A percentile compares a stretch with the other conserved stretches of the same genome.
Conservation (phyloP, 805 yeast genomes). For the Candida hungchunana region DNA sequence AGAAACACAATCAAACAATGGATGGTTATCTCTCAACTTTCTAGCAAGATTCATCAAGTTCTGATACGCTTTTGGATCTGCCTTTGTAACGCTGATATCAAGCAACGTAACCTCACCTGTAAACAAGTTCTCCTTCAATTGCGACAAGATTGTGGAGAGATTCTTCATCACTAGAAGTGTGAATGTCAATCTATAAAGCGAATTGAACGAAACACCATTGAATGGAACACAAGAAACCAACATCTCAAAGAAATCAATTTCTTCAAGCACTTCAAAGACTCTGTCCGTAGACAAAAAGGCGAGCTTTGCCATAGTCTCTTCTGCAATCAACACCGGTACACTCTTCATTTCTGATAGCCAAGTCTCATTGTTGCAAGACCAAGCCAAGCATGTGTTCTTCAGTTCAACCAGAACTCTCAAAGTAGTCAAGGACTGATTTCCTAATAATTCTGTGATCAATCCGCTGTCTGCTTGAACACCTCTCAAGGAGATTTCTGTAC, state of each 20-base stretch:
- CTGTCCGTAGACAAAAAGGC: slow-evolving; percentile 31
- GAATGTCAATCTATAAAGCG: slow-evolving; percentile 46
- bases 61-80: slow-evolving; percentile 9
- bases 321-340: slow-evolving; percentile 14
- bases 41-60: slow-evolving; percentile 12
- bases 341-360: neutral
- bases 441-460: slow-evolving; percentile 50
- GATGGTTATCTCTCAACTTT: slow-evolving; percentile 24
- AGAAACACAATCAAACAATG: slow-evolving; percentile 27
- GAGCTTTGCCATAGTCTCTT: slow-evolving; percentile 31
- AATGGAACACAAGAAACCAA: slow-evolving; percentile 48
- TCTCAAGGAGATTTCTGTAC: slow-evolving; percentile 62
- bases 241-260: slow-evolving; percentile 48
- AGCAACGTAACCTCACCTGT: slow-evolving; percentile 27
- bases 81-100: slow-evolving; percentile 31
- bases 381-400: slow-evolving; percentile 19
- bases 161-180: slow-evolving; percentile 50
- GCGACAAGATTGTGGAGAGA: slow-evolving; percentile 20
- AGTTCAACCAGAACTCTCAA: slow-evolving; percentile 46
- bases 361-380: slow-evolving; percentile 5
- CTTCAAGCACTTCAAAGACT: slow-evolving; percentile 34
- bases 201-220: slow-evolving; percentile 42
- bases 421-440: slow-evolving; percentile 57
- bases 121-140: slow-evolving; percentile 27
- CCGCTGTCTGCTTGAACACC: slow-evolving; percentile 39